A percentile compares a stretch with the other conserved stretches of the same genome.
phyloP scores from a whole-genome alignment of 768 basidiomycete species.

The Paxillus rubicundulus region DNA sequence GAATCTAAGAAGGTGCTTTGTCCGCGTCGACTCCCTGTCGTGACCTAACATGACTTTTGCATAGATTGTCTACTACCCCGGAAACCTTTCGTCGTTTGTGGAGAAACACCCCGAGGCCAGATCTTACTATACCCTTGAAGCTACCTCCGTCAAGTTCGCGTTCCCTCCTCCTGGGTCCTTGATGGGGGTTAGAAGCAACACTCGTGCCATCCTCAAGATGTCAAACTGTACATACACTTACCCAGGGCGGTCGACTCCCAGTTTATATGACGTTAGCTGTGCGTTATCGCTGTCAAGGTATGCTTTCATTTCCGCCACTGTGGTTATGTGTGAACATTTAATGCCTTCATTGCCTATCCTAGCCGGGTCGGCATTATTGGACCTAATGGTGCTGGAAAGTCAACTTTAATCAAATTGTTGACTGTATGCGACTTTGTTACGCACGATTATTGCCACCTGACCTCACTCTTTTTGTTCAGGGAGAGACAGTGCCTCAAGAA shows the following conservation, averaged over 20 bases:
- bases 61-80: constrained; percentile 89
- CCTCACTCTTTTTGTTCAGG: constrained; percentile 42
- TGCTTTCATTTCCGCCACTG: constrained; percentile 28
- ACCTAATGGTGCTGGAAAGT: constrained; percentile 95
- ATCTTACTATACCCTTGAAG: constrained; percentile 95
- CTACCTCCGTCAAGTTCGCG: constrained; percentile 89
- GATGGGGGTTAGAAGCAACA: constrained; percentile 96
- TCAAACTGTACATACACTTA: constrained; percentile 92
- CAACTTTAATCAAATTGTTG: constrained; percentile 90
- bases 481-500: constrained; percentile 88
- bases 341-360: constrained; percentile 23
- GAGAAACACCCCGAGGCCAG: constrained; percentile 88
- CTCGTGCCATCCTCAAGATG: constrained; percentile 93
- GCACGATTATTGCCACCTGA: constrained; percentile 5
- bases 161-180: constrained; percentile 95
- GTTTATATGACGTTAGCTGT: constrained; percentile 85
- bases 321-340: constrained; percentile 9
- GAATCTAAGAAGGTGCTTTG: constrained; percentile 78
- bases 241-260: constrained; percentile 77
- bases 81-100: constrained; percentile 90
- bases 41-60: constrained; percentile 11
- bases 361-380: constrained; percentile 92
- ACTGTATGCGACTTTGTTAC: constrained; percentile 50
- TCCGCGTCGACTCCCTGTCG: constrained; percentile 14
- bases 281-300: constrained; percentile 90